phyloP scores from a whole-genome alignment of 768 basidiomycete species.

The Lactarius indigo region DNA sequence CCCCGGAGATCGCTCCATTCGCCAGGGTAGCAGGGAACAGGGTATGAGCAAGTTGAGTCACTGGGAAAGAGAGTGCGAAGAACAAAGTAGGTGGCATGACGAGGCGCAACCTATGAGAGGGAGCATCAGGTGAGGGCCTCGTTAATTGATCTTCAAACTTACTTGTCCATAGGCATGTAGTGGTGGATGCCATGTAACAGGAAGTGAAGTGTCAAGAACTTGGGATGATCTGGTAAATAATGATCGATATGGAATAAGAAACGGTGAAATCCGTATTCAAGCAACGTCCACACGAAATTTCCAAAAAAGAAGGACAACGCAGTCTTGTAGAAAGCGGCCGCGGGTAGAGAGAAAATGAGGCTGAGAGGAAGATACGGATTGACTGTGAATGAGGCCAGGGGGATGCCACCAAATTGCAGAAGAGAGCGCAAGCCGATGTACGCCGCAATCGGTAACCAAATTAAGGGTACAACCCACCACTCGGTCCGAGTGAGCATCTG shows the following conservation, averaged over 20 bases:
- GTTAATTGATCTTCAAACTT: conserved; percentile 27
- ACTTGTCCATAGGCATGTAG: conserved; percentile 96
- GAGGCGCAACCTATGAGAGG: conserved; percentile 62
- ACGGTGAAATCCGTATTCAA: conserved; percentile 92
- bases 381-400: conserved; percentile 59
- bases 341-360: conserved; percentile 46
- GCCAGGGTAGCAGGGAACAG: conserved; percentile 83
- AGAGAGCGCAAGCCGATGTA: conserved; percentile 82
- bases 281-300: conserved; percentile 87
- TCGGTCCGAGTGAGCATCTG: conserved; percentile 78
- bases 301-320: conserved; percentile 74
- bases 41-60: conserved; percentile 78
- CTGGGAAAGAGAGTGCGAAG: conserved; percentile 69
- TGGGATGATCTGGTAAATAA: conserved; percentile 75
- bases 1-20: conserved; percentile 88
- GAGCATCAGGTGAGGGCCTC: conserved; percentile 12
- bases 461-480: conserved; percentile 90
- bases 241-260: conserved; percentile 97
- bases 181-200: conserved; percentile 94
- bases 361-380: conserved; percentile 55
- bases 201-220: conserved; percentile 85
- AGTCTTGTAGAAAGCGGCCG: conserved; percentile 50
- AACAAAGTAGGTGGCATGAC: conserved; percentile 97
- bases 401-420: conserved; percentile 64
- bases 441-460: conserved; percentile 86